Conservation (phyloP, 768 basidiomycete genomes). For the Neoboletus subvelutipes region DNA sequence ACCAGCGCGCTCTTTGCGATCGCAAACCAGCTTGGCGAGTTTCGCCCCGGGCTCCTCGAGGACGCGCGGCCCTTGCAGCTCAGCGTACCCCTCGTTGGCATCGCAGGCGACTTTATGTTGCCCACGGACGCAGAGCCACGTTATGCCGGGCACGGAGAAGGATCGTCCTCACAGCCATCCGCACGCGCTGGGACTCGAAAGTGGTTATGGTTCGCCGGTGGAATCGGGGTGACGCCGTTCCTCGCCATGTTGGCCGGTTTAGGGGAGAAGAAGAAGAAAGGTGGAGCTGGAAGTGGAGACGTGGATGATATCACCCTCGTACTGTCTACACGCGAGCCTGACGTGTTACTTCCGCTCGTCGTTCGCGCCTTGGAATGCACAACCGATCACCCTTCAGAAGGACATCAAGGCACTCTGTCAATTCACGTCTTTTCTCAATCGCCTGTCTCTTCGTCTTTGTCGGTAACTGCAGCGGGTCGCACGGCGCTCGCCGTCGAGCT, state of each 20-base stretch:
- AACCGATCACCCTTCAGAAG: not conserved
- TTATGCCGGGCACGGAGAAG: not conserved
- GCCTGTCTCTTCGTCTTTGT: not conserved
- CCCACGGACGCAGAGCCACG: constrained; percentile 3
- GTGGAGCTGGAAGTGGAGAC: not conserved
- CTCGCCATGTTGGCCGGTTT: constrained; percentile 48
- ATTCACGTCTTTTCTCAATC: constrained; percentile 42
- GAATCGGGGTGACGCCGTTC: constrained; percentile 68
- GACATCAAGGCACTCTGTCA: constrained; percentile 16
- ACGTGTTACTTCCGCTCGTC: constrained; percentile 45
- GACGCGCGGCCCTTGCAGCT: constrained; percentile 42
- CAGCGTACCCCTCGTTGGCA: constrained; percentile 46
- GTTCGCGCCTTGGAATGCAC: constrained; percentile 3
- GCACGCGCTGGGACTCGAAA: constrained; percentile 7
- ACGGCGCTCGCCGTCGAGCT: constrained; percentile 12
- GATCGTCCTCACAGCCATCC: not conserved
- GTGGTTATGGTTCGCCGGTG: constrained; percentile 58
- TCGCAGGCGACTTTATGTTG: constrained; percentile 53
- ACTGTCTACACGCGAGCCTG: constrained; percentile 55
- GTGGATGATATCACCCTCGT: constrained; percentile 43
- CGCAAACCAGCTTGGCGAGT: constrained; percentile 39
- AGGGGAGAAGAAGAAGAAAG: not conserved
- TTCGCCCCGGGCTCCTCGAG: constrained; percentile 41
- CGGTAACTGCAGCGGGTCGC: constrained; percentile 10
- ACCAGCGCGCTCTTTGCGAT: constrained; percentile 56